phyloP scores from a whole-genome alignment of 2,329 filamentous ascomycete species.

The Talaromyces islandicus region DNA sequence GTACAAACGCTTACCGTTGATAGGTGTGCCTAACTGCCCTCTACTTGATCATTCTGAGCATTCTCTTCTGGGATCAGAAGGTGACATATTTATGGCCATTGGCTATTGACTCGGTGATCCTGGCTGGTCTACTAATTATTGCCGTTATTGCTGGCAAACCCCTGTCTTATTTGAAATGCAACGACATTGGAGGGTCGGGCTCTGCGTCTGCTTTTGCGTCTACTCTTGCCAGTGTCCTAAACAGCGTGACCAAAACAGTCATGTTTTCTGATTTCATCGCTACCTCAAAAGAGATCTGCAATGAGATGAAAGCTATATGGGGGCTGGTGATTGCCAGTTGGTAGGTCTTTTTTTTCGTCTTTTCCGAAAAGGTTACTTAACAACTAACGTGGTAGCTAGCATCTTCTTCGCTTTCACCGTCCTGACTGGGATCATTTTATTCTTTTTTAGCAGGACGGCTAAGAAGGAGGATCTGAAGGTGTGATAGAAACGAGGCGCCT shows the following conservation, averaged over 20 bases:
- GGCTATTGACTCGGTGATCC: conserved; percentile 60
- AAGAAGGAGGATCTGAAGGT: conserved; percentile 14
- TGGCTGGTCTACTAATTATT: conserved; percentile 73
- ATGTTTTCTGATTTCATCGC: conserved; percentile 52
- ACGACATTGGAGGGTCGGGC: conserved; percentile 44
- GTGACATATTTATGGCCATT: conserved; percentile 68
- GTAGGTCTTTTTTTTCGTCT: conserved; percentile 34
- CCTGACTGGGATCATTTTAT: conserved; percentile 55
- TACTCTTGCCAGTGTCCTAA: conserved; percentile 48
- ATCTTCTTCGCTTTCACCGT: conserved; percentile 62
- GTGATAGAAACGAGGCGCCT: neutral
- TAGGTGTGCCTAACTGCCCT: conserved; percentile 73
- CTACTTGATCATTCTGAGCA: conserved; percentile 73
- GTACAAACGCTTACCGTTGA: neutral
- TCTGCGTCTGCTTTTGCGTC: conserved; percentile 49
- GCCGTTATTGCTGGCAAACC: conserved; percentile 73
- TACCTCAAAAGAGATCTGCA: conserved; percentile 62
- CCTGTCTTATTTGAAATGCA: conserved; percentile 71
- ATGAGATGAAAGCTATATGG: conserved; percentile 83
- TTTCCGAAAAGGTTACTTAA: neutral
- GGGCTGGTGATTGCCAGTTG: conserved; percentile 74
- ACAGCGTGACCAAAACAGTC: conserved; percentile 28
- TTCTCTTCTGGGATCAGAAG: conserved; percentile 71
- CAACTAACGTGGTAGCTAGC: conserved; percentile 26
- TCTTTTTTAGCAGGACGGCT: conserved; percentile 43